These are phyloP conservation scores for Acanthamoeba triangularis DNA, from an alignment of 208 protist species.

Conservation along the genomic window DNA sequence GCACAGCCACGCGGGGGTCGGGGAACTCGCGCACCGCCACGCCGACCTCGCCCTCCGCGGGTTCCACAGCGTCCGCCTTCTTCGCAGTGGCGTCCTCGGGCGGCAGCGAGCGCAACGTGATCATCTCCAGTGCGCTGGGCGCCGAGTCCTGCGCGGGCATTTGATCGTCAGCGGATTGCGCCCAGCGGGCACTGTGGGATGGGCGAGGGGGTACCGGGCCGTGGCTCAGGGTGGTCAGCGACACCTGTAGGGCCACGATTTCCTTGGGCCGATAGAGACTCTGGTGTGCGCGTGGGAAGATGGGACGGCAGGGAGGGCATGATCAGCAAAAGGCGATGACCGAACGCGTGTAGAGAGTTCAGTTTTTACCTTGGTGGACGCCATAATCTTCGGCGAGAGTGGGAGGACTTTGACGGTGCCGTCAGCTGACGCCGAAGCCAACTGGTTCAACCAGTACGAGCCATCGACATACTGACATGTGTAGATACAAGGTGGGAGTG, in stretches of 20 bases:
- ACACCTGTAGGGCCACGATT: not conserved
- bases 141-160: not conserved
- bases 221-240: not conserved
- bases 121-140: not conserved
- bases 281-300: not conserved
- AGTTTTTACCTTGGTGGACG: conserved; percentile 1
- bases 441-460: conserved; percentile 34
- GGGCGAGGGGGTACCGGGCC: not conserved
- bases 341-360: not conserved
- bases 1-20: not conserved
- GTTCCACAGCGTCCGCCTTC: not conserved
- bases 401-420: conserved; percentile 27
- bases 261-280: conserved; percentile 68
- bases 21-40: not conserved
- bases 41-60: not conserved
- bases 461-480: not conserved
- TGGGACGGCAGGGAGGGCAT: not conserved
- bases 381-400: conserved; percentile 46
- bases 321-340: not conserved
- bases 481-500: not conserved
- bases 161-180: not conserved
- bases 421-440: conserved; percentile 38
- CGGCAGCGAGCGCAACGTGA: conserved; percentile 6
- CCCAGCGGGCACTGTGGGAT: not conserved
- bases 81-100: not conserved